Evolutionary conservation across 352 stramenopile genomes (phyloP), one percentile per base, ranked within the genome.

Genomic region (Globisporangium orthogonon): DNA sequence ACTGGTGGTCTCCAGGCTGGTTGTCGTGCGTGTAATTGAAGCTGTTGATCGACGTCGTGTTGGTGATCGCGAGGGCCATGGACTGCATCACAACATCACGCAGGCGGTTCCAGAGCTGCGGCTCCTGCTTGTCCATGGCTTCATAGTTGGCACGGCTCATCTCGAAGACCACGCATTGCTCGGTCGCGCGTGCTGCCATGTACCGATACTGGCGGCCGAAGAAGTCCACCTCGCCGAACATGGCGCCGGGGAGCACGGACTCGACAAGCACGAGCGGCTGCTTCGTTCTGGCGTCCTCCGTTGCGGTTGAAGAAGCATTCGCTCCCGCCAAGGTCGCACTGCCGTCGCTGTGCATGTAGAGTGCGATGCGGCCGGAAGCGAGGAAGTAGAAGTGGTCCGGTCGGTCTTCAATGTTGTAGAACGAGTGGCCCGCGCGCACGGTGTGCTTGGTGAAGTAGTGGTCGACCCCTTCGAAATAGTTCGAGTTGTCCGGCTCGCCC

Each of bases 181-280:
- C 68, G 30, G 76, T 58, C 0, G 83, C 72, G 0, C 54, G 67
- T 7, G 76, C 83, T 40, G 65, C 73, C 74, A 91, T 85, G 60
- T 81, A 75, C 40, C 83, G 76, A 28, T 72, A 74, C 57, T 94
- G 85, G 18, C 66, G 63, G 35, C 81, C 76, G 50, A 94, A 92
- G 56, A 95, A 95, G 54, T 95, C 85, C 3, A 91, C 83, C 56
- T 95, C 85, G 28, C 85, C 85, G 62, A 95, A 95, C 75, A 93
- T 89, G 35, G 81, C 82, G 9, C 80, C 83, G 0, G 83, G 77
- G 17, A 89, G 76, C 44, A 91, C 82, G 33, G 80, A 78, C 60
- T 91, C 80, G 9, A 92, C 52, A 53, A 86, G 53, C 41, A 73
- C 71, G 31, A 91, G 51, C 15, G 70, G 51, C 55, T 83, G 84